A percentile compares a stretch with the other conserved stretches of the same genome.
These are phyloP conservation scores for Leccinum aurantiacum DNA, from an alignment of 768 basidiomycete genomes.

Conservation along the genomic window DNA sequence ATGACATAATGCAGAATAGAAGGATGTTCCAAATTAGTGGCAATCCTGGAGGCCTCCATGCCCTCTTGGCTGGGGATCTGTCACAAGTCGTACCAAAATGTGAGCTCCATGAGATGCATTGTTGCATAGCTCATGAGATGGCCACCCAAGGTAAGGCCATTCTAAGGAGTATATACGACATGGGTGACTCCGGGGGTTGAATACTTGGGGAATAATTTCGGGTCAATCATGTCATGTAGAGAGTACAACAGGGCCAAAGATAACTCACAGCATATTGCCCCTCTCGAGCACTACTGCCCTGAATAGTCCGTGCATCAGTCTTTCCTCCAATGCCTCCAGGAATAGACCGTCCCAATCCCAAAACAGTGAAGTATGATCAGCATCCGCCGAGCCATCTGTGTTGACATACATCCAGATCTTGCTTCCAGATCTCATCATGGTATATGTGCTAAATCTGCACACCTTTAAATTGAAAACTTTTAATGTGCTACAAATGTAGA, in stretches of 20 bases:
- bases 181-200: background rate
- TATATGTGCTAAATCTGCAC: background rate
- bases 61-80: background rate
- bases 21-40: background rate
- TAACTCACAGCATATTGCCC: background rate
- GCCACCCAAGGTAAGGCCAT: background rate
- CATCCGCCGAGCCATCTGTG: background rate
- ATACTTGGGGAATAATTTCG: background rate
- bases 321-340: too few relatives aligned
- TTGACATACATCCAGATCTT: background rate
- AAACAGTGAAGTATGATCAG: background rate
- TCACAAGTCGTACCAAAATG: background rate
- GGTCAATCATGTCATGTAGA: too few relatives aligned
- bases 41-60: background rate
- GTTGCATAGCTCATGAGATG: background rate
- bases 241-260: too few relatives aligned
- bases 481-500: too few relatives aligned
- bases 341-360: background rate
- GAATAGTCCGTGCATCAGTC: fast-evolving
- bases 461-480: too few relatives aligned
- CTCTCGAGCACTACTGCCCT: background rate
- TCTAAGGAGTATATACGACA: background rate
- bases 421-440: background rate
- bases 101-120: background rate
- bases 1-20: background rate